phyloP scores from a whole-genome alignment of 2,329 filamentous ascomycete species.

The Penicillium sp. region DNA sequence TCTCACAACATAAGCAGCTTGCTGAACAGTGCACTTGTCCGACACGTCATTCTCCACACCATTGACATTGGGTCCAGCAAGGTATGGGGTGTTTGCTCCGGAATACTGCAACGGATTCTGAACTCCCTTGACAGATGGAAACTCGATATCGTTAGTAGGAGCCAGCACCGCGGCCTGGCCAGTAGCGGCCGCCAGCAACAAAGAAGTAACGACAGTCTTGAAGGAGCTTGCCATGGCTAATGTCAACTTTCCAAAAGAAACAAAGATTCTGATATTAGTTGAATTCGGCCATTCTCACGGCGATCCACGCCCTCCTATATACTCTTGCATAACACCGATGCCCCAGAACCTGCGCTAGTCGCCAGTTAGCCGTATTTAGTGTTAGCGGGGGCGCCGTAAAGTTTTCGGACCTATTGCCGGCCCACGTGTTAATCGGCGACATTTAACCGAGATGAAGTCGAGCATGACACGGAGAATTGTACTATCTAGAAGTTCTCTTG shows the following conservation, averaged over 20 bases:
- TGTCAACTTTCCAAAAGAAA: not conserved
- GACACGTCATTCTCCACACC: conserved; percentile 62
- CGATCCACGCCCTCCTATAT: conserved; percentile 14
- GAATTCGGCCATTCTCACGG: not conserved
- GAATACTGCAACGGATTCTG: conserved; percentile 54
- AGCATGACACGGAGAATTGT: conserved; percentile 2
- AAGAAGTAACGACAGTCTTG: conserved; percentile 16
- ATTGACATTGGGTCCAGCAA: conserved; percentile 62
- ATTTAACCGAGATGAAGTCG: conserved; percentile 23
- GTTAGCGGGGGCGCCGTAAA: conserved; percentile 8
- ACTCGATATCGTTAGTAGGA: conserved; percentile 24
- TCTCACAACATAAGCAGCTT: conserved; percentile 64
- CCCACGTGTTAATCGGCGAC: conserved; percentile 20
- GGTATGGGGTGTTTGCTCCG: conserved; percentile 62
- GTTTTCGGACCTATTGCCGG: conserved; percentile 17
- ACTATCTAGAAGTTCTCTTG: conserved; percentile 6
- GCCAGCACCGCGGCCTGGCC: conserved; percentile 18
- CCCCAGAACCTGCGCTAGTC: conserved; percentile 13
- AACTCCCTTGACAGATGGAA: conserved; percentile 13
- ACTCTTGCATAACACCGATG: not conserved
- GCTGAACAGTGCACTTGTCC: conserved; percentile 63
- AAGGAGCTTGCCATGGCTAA: conserved; percentile 14
- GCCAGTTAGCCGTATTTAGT: conserved; percentile 16
- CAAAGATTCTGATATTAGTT: not conserved
- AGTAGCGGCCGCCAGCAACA: conserved; percentile 16